Base-by-base conservation (phyloP, 2,329 filamentous ascomycete genomes). In the Botrytis elliptica region DNA sequence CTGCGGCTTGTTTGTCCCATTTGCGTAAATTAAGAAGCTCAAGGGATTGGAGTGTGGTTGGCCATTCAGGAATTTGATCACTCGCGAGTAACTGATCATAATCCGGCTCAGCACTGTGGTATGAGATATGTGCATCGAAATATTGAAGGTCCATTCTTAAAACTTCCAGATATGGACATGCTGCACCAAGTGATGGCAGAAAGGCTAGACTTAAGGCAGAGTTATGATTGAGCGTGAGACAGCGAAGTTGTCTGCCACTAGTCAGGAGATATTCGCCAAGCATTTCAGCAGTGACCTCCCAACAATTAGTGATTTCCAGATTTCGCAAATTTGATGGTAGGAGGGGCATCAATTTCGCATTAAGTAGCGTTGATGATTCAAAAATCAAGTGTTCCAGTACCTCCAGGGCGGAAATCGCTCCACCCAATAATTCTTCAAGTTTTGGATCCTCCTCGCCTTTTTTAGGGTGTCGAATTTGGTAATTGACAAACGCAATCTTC, bases 111-210 rank as follows among this genome's bases (percentile, higher is more conserved):
- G 91, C 89, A 78, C 96, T 92, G 67, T 89, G 88, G 76, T 90
- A 89, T 66, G 87, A 88, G 70, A 87, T 85, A 74, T 93, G 89
- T 59, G 90, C 88, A 76, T 91, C 92, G 82, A 90, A 95, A 79
- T 94, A 96, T 22, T 89, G 91, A 70, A 97, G 84, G 77, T 97
- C 93, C 86, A 97, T 91, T 67, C 87, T 88, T 57, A 98, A 85
- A 38, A 88, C 86, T 78, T 91, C 85, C 9, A 98, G 85, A 5
- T 86, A 85, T 0, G 93, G 93, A 79, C 94, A 97, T 2, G 88
- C 86, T 6, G 84, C 81, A 29, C 88, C 89, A 64, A 98, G 83
- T 40, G 86, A 82, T 0, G 89, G 87, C 10, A 96, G 85, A 78
- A 97, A 98, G 0, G 87, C 89, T 59, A 98, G 83, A 78, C 90